Base-by-base conservation (phyloP, 805 yeast genomes). In the Zygosaccharomyces bailii region DNA sequence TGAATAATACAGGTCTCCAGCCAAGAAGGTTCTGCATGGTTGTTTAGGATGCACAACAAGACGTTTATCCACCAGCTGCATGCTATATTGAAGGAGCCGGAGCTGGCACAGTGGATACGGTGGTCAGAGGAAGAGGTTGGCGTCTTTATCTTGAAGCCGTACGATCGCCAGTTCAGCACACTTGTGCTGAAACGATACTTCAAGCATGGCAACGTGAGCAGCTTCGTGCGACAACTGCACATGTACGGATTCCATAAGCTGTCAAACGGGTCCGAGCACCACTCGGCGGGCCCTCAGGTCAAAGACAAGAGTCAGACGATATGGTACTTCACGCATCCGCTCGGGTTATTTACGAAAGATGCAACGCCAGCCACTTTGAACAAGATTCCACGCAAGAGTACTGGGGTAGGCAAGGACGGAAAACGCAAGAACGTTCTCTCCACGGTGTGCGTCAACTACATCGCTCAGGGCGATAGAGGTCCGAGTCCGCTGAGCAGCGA, bases 211-310 rank as follows among this genome's bases (percentile, higher is more conserved):
- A 91, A 91, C 60, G 88, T 90, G 21, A 88, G 96, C 18, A 82
- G 91, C 48, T 91, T 91, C 69, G 96, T 91, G 27, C 78, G 97
- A 37, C 97, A 91, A 66, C 71, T 90, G 36, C 96, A 91, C 70
- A 91, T 90, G 97, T 89, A 89, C 63, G 96, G 96, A 1, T 89
- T 90, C 69, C 96, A 90, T 65, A 89, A 90, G 67, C 82, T 76
- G 69, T 36, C 46, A 1, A 44, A 42, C 6, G 25, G 31, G 34
- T 27, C 10, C 21, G 35, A 27, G 37, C 39, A 13, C 21, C 30
- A n/a, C 13, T n/a, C 5, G 24, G 8, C 13, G 33, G 33, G 23
- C 31, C 34, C 42, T 17, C 40, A 7, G 36, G 38, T 8, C 32
- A 39, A 13, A 43, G 45, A 32, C 44, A 46, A 13, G 54, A 49